Evolutionary conservation across 345 rosid genomes (phyloP), one percentile per base, ranked within the genome.

Genomic region (Populus nigra): DNA sequence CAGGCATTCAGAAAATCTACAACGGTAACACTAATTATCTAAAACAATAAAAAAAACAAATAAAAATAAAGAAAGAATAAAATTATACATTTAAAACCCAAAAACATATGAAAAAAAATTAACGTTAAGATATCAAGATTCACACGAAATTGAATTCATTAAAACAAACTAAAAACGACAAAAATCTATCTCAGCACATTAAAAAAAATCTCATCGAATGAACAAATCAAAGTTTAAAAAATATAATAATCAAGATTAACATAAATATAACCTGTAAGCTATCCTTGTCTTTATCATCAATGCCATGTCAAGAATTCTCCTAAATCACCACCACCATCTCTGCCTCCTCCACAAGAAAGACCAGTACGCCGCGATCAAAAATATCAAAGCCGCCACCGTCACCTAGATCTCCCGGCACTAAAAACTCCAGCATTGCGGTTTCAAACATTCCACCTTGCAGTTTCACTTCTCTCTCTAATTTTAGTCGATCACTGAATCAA

Each of bases 391-490:
- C 15, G 87, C 96, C 73, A 92, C 73, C 31, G 92, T 85, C 50
- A 96, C 93, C 78, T 91, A 77, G 80, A 93, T 69, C 90, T 96
- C 99, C 99, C 99, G 97, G 99, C 62, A 93, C 73, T 82, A 95
- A 82, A 71, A 88, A 78, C 73, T 82, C 91, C 74, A 83, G 73
- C 43, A 81, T 84, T 84, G 0, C 57, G 22, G 82, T 75, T 61
- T 83, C 88, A 62, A 88, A 77, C 88, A 82, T 41, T 9, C 38
- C 65, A 29, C 22, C 17, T 25, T 10, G 23, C 38, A 29, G 18
- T 29, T 59, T 35, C 38, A 9, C n/a, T 13, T 3, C 22, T 43
- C 22, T 20, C 66, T 18, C 57, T 71, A 62, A 39, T 68, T 23
- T 18, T 17, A 7, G n/a, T 4, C n/a, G 18, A 50, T 16, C 18